These are phyloP conservation scores for Hypocreales sp. DNA, from an alignment of 2,329 filamentous ascomycete species.

Conservation along the genomic window DNA sequence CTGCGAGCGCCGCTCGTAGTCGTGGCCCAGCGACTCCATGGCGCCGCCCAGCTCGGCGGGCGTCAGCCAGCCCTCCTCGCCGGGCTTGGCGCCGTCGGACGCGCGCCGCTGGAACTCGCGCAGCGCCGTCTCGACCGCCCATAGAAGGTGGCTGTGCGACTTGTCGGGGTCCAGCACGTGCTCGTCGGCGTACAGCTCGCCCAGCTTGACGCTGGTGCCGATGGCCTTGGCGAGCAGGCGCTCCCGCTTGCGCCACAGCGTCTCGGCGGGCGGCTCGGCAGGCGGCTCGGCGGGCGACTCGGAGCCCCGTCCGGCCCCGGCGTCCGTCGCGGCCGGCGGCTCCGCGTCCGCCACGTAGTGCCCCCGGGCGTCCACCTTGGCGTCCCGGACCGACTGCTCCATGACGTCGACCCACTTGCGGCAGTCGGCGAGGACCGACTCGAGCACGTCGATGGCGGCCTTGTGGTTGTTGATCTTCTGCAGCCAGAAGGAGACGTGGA, in stretches of 20 bases:
- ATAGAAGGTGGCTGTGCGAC: constrained; percentile 58
- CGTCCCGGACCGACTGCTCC: constrained; percentile 32
- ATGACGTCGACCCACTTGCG: constrained; percentile 41
- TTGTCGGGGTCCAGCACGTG: constrained; percentile 59
- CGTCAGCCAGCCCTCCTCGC: constrained; percentile 56
- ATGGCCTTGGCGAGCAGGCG: constrained; percentile 60
- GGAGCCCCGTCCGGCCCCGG: neutral
- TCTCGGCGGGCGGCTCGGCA: constrained; percentile 20
- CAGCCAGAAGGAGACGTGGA: constrained; percentile 65
- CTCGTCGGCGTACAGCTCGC: constrained; percentile 63
- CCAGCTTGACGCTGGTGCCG: constrained; percentile 68
- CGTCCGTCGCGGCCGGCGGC: neutral
- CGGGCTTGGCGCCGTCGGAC: constrained; percentile 50
- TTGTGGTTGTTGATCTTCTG: constrained; percentile 59
- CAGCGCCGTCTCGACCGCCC: constrained; percentile 67
- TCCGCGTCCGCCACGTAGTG: constrained; percentile 10
- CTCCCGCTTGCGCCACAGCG: constrained; percentile 41
- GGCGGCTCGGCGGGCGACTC: constrained; percentile 22
- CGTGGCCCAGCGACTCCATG: constrained; percentile 59
- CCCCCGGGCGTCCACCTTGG: constrained; percentile 25
- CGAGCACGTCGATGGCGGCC: constrained; percentile 60
- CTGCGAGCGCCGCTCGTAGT: constrained; percentile 58
- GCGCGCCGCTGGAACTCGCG: constrained; percentile 57
- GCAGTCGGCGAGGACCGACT: constrained; percentile 59
- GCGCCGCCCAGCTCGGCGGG: constrained; percentile 58